A percentile compares a stretch with the other conserved stretches of the same genome.
phyloP scores from a whole-genome alignment of 2,329 filamentous ascomycete species.

The Diaporthe vaccinii region DNA sequence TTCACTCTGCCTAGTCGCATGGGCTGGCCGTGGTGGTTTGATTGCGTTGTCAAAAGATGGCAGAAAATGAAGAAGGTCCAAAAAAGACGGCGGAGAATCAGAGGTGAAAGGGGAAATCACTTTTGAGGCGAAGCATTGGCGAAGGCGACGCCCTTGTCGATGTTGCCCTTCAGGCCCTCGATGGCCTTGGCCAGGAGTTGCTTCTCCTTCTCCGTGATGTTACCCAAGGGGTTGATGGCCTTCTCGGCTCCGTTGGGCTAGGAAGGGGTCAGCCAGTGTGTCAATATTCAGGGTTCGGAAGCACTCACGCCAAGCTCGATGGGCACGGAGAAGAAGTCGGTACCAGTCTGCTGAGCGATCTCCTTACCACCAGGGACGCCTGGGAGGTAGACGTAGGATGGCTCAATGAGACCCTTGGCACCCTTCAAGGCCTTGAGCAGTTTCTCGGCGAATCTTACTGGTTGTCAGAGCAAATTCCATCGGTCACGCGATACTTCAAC shows the following conservation, averaged over 20 bases:
- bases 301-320: conserved; percentile 91
- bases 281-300: conserved; percentile 24
- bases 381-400: conserved; percentile 94
- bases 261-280: conserved; percentile 19
- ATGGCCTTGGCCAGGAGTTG: conserved; percentile 82
- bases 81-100: conserved; percentile 42
- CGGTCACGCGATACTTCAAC: conserved; percentile 44
- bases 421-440: conserved; percentile 90
- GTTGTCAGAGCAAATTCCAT: conserved; percentile 36
- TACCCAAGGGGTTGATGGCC: conserved; percentile 82
- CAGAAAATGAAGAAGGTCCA: conserved; percentile 43
- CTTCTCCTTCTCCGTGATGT: conserved; percentile 90
- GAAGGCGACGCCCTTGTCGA: conserved; percentile 93
- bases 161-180: conserved; percentile 89
- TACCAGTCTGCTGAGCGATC: conserved; percentile 84
- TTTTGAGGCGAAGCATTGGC: conserved; percentile 89
- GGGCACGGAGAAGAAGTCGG: conserved; percentile 96
- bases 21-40: conserved; percentile 24
- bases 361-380: conserved; percentile 90
- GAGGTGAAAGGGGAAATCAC: conserved; percentile 68
- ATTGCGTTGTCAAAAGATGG: conserved; percentile 35
- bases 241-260: conserved; percentile 89
- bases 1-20: conserved; percentile 36
- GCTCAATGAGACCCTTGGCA: conserved; percentile 93
- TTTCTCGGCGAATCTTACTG: conserved; percentile 89